Evolutionary conservation across 371 early-diverging fungal species (phyloP).

Genomic region (Zopfochytrium polystomum): DNA sequence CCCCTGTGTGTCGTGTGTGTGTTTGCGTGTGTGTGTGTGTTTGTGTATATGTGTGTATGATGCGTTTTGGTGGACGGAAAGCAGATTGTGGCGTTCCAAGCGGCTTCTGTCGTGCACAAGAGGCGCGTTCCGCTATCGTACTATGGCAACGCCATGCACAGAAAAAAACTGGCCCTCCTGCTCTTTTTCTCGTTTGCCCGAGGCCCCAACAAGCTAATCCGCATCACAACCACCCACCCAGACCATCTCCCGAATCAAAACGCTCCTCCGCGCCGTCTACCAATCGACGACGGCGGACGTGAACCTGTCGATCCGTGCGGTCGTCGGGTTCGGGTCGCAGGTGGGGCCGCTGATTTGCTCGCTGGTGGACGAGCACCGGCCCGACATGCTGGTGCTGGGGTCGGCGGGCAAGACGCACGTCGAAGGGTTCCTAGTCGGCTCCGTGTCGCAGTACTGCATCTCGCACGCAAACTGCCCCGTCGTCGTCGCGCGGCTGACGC

Average conservation of each 20-base stretch:
- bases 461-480: constrained; percentile 30
- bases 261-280: constrained; percentile 19
- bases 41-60: no score
- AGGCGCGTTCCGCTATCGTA: no score
- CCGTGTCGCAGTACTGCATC: constrained; percentile 34
- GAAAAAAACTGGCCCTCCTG: neutral
- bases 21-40: no score
- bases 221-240: neutral
- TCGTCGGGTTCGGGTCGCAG: neutral
- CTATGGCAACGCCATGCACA: no score
- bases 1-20: neutral
- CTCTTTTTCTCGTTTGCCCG: neutral
- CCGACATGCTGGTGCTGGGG: constrained; percentile 35
- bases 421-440: constrained; percentile 34
- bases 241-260: constrained; percentile 12
- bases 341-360: constrained; percentile 11
- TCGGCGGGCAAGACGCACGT: constrained; percentile 36
- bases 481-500: constrained; percentile 28
- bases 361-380: constrained; percentile 15
- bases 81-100: no score
- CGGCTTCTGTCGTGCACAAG: no score
- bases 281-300: neutral
- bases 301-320: neutral
- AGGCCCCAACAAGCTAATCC: neutral
- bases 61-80: no score